A percentile compares a stretch with the other conserved stretches of the same genome.
Conservation (phyloP, 805 yeast species). For the Monosporozyma solicola region DNA sequence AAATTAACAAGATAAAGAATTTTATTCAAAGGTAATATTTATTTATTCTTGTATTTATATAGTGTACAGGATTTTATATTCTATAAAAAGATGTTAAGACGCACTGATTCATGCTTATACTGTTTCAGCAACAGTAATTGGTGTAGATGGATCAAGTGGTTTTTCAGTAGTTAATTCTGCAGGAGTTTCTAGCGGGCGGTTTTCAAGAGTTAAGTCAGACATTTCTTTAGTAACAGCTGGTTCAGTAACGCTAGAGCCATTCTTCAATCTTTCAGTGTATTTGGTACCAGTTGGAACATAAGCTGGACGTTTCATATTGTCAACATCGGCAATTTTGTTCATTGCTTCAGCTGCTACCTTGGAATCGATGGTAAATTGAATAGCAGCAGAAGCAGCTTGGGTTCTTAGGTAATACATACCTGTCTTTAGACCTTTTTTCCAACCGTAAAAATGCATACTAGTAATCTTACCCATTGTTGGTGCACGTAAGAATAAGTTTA, state of each 20-base stretch:
- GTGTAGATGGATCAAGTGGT: not conserved
- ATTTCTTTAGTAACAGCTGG: conserved; percentile 1
- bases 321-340: conserved; percentile 9
- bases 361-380: conserved; percentile 73
- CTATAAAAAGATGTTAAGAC: not conserved
- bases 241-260: not conserved
- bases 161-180: not conserved
- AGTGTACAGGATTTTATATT: not conserved
- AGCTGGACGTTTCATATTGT: conserved; percentile 32
- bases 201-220: not conserved
- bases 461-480: conserved; percentile 95
- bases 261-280: conserved; percentile 6
- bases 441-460: conserved; percentile 93
- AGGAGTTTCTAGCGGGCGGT: conserved; percentile 1
- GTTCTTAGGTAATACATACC: conserved; percentile 96
- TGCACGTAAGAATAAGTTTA: conserved; percentile 73
- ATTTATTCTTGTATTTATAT: not conserved
- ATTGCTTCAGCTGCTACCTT: conserved; percentile 47
- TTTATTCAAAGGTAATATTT: not conserved
- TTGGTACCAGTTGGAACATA: conserved; percentile 20
- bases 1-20: not conserved
- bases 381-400: conserved; percentile 93
- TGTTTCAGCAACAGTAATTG: not conserved
- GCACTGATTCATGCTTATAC: not conserved
- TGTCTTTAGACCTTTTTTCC: conserved; percentile 94